Conservation (phyloP, 2,329 filamentous ascomycete genomes). For the Pezicula rhizophila region DNA sequence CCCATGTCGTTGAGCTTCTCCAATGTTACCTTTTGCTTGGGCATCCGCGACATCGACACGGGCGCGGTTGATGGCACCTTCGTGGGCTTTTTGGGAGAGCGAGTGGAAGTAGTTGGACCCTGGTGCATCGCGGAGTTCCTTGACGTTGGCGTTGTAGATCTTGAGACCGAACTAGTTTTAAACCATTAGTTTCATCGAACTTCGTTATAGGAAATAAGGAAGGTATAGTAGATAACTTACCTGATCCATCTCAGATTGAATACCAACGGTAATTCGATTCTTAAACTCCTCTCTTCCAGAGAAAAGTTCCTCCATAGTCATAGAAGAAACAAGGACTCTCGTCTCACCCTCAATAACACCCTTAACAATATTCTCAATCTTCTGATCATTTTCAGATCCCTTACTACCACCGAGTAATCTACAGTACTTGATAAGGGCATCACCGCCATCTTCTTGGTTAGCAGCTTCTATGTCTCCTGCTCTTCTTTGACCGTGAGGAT, state of each 20-base stretch:
- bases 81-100: constrained; percentile 76
- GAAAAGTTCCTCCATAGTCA: constrained; percentile 86
- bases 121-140: constrained; percentile 78
- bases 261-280: constrained; percentile 66
- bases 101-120: constrained; percentile 79
- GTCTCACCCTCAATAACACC: constrained; percentile 88
- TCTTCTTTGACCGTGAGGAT: constrained; percentile 16
- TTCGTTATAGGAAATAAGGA: neutral
- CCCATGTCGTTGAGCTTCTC: constrained; percentile 72
- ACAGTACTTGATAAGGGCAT: constrained; percentile 74
- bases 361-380: constrained; percentile 79
- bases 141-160: constrained; percentile 70
- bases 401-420: constrained; percentile 63
- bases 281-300: constrained; percentile 73
- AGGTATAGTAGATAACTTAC: neutral
- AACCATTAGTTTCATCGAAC: neutral
- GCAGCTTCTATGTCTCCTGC: constrained; percentile 6
- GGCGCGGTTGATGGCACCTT: constrained; percentile 78
- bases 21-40: constrained; percentile 62
- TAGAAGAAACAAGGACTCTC: constrained; percentile 72
- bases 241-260: constrained; percentile 43
- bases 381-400: constrained; percentile 29
- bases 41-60: constrained; percentile 60
- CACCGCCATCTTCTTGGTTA: constrained; percentile 43
- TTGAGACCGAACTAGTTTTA: constrained; percentile 67